Evolutionary conservation across 768 basidiomycete species (phyloP).

Genomic region (Daedalea quercina): DNA sequence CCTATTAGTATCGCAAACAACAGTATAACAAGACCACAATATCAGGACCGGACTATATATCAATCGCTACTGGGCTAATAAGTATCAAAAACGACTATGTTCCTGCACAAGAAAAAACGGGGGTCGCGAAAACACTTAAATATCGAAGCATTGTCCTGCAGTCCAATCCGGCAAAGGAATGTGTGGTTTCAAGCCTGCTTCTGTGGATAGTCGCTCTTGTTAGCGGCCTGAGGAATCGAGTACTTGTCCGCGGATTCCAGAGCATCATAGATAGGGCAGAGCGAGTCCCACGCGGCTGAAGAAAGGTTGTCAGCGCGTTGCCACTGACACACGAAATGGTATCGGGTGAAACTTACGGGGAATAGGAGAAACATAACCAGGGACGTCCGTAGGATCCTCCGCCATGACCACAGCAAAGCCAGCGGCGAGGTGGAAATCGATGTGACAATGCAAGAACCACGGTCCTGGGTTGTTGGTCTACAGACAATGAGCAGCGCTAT

Average conservation of each 20-base stretch:
- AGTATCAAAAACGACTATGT: no score
- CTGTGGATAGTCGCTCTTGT: not conserved
- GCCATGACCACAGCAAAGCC: constrained; percentile 39
- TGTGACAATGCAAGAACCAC: constrained; percentile 81
- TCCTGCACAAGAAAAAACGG: no score
- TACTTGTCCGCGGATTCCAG: not conserved
- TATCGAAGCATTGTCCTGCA: no score
- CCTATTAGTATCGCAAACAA: no score
- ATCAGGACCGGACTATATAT: no score
- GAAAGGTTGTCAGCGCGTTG: not conserved
- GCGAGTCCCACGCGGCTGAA: constrained; percentile 10
- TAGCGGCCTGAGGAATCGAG: not conserved
- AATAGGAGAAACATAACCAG: constrained; percentile 2
- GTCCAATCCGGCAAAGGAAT: no score
- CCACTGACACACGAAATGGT: no score
- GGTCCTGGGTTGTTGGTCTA: constrained; percentile 81
- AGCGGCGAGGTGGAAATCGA: constrained; percentile 69
- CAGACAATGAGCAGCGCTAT: not conserved
- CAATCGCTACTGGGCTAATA: no score
- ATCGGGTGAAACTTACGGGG: constrained; percentile 8
- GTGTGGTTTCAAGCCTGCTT: not conserved
- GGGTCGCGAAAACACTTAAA: no score
- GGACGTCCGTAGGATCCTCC: constrained; percentile 23
- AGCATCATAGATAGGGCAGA: constrained; percentile 11
- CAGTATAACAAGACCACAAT: no score